A percentile compares a stretch with the other conserved stretches of the same genome.
These are phyloP conservation scores for Hura crepitans DNA, from an alignment of 441 rosid genomes.

Conservation along the genomic window DNA sequence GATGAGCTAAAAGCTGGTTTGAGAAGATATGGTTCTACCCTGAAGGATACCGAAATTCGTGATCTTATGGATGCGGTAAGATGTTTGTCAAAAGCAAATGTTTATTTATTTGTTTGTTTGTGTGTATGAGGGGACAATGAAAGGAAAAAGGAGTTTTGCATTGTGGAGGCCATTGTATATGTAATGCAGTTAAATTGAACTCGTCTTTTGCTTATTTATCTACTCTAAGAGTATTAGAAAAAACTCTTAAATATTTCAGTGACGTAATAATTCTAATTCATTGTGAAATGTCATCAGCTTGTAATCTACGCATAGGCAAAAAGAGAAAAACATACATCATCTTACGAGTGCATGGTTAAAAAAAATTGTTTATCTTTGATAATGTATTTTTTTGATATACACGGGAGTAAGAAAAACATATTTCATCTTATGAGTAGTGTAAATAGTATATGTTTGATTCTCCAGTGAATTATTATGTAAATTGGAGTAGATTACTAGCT, in stretches of 20 bases:
- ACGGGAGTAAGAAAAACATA: no score
- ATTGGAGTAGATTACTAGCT: background rate
- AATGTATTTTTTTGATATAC: no score
- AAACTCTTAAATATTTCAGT: background rate
- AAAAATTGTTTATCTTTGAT: background rate
- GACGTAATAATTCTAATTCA: background rate
- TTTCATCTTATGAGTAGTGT: no score
- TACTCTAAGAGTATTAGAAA: background rate
- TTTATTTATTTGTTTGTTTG: constrained; percentile 7
- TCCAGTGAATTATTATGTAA: background rate
- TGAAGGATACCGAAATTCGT: constrained; percentile 91
- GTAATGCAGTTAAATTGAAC: background rate
- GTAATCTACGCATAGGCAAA: no score
- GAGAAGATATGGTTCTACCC: constrained; percentile 93
- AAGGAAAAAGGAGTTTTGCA: background rate
- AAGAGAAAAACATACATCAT: background rate
- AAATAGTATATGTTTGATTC: background rate
- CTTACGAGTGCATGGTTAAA: background rate
- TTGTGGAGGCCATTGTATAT: background rate
- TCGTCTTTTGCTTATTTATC: background rate
- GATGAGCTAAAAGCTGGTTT: constrained; percentile 99
- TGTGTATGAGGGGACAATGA: background rate
- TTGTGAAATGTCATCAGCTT: background rate
- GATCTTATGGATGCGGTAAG: constrained; percentile 98
- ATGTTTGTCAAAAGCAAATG: background rate